Conservation (phyloP, 768 basidiomycete species). For the Galerina marginata region DNA sequence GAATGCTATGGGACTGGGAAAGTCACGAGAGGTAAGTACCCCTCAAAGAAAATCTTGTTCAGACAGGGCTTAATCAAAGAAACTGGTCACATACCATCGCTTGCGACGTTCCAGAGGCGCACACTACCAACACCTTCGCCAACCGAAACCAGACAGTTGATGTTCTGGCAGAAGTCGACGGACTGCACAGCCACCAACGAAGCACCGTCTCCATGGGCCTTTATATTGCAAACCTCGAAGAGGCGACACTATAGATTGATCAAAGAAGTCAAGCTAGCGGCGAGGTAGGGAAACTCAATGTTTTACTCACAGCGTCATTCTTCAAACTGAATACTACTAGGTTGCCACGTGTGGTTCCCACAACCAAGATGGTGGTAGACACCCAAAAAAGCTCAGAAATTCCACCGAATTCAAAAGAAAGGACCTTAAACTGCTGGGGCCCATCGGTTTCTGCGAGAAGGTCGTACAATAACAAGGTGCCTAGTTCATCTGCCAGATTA, state of each 20-base stretch:
- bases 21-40: not conserved
- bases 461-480: constrained; percentile 6
- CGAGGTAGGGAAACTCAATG: not conserved
- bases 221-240: constrained; percentile 1
- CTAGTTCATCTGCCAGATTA: not conserved
- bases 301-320: not conserved
- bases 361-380: not conserved
- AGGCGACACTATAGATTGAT: not conserved
- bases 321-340: not conserved
- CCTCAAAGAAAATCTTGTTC: not conserved
- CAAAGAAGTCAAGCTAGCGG: not conserved
- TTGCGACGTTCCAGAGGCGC: constrained; percentile 5
- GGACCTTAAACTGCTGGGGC: not conserved
- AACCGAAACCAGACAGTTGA: constrained; percentile 3
- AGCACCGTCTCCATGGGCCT: constrained; percentile 14
- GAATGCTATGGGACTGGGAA: not conserved
- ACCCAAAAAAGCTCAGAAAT: constrained; percentile 14
- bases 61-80: not conserved
- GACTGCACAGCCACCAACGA: constrained; percentile 9
- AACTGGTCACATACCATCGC: constrained; percentile 2
- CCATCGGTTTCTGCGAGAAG: not conserved
- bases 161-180: constrained; percentile 2
- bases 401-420: constrained; percentile 13
- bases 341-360: constrained; percentile 6
- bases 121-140: constrained; percentile 4